Conservation (phyloP, 140 eudicot species). For the Stevia rebaudiana region DNA sequence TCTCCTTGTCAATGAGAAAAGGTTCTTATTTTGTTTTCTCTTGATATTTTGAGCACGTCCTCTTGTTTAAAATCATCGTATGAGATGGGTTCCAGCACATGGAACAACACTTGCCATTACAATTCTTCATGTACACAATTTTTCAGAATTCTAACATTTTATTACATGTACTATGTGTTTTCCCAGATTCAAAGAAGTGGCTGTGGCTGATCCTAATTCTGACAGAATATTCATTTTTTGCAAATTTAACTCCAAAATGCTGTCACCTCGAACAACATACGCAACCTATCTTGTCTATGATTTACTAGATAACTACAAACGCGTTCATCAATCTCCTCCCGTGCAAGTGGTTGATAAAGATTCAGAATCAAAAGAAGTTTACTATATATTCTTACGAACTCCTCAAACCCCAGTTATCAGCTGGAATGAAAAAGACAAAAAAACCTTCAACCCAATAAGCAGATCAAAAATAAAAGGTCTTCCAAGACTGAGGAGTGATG, state of each 20-base stretch:
- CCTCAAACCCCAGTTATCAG: conserved; percentile 8
- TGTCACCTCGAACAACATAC: neutral
- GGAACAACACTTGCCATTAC: too few relatives aligned
- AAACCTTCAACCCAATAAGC: neutral
- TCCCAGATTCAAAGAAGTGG: conserved; percentile 1
- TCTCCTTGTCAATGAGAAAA: too few relatives aligned
- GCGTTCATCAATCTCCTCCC: neutral
- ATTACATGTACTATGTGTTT: neutral
- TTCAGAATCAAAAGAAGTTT: neutral
- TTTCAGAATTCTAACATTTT: too few relatives aligned
- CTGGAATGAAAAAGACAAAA: neutral
- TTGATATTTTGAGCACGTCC: too few relatives aligned
- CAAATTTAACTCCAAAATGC: neutral
- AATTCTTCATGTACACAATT: too few relatives aligned
- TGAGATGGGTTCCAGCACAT: too few relatives aligned
- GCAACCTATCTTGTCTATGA: conserved; percentile 9
- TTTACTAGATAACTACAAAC: neutral
- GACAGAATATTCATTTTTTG: neutral
- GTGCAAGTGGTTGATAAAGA: conserved; percentile 7
- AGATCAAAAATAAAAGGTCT: neutral
- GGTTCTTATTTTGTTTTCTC: too few relatives aligned
- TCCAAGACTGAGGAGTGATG: neutral
- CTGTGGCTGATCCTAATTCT: neutral
- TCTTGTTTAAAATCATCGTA: too few relatives aligned
- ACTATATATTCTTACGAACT: neutral